Conservation (phyloP, 2,329 filamentous ascomycete genomes). For the Arthrobotrys sinensis region DNA sequence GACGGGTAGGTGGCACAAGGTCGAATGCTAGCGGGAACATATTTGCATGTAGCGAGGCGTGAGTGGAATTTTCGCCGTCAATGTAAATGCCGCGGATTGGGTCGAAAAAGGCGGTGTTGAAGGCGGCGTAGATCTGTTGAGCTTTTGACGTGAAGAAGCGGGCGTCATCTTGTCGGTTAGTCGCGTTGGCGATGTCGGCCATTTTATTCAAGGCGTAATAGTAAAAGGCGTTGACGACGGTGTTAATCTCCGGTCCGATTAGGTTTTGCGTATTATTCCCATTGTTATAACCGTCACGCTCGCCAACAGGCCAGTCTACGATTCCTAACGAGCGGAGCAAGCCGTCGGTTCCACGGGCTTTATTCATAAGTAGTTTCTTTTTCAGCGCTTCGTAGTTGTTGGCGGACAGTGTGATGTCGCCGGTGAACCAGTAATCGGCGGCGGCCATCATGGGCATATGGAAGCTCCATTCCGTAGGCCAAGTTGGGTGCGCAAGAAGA, state of each 20-base stretch:
- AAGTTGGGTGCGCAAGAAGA: conserved; percentile 21
- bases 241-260: conserved; percentile 20
- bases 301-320: conserved; percentile 18
- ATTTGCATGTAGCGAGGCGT: conserved; percentile 26
- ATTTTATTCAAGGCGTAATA: conserved; percentile 20
- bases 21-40: conserved; percentile 27
- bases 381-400: conserved; percentile 37
- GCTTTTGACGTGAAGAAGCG: conserved; percentile 1
- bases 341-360: conserved; percentile 27
- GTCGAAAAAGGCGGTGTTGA: conserved; percentile 15
- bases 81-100: not conserved
- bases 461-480: conserved; percentile 33
- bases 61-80: conserved; percentile 15
- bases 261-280: not conserved
- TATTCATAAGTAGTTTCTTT: conserved; percentile 16
- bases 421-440: conserved; percentile 9
- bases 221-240: conserved; percentile 28
- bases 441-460: conserved; percentile 32
- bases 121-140: not conserved
- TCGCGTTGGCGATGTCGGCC: conserved; percentile 15
- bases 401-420: not conserved
- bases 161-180: not conserved
- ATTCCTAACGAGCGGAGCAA: conserved; percentile 11
- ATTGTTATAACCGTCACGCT: conserved; percentile 9
- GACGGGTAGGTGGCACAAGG: conserved; percentile 7